Conservation (phyloP, 352 stramenopile species). For the Phytophthora sp. region DNA sequence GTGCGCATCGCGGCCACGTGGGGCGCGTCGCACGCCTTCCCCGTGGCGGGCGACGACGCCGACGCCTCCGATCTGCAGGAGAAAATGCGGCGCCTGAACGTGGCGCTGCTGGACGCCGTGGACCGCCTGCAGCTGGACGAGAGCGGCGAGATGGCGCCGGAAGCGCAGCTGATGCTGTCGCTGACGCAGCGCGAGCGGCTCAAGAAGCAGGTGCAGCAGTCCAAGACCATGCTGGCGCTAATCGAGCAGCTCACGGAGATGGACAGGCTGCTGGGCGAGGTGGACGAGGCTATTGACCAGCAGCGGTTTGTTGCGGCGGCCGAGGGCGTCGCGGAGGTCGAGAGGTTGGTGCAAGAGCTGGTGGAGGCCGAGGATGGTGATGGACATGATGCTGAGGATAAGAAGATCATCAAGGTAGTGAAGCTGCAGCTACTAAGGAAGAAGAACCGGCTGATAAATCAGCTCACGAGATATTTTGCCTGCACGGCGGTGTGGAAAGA, state of each 20-base stretch:
- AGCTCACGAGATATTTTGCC: slow-evolving; percentile 54
- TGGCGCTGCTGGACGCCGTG: slow-evolving; percentile 52
- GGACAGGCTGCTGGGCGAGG: slow-evolving; percentile 52
- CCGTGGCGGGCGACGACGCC: slow-evolving; percentile 1
- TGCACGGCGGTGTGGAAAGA: slow-evolving; percentile 50
- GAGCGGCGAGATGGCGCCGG: slow-evolving; percentile 30
- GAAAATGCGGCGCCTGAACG: slow-evolving; percentile 49
- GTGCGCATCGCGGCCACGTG: slow-evolving; percentile 64
- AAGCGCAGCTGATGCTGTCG: slow-evolving; percentile 54
- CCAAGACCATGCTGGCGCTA: slow-evolving; percentile 59
- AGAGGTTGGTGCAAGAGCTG: slow-evolving; percentile 44
- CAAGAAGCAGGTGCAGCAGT: slow-evolving; percentile 67
- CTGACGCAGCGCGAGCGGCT: slow-evolving; percentile 66
- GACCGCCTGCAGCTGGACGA: slow-evolving; percentile 56
- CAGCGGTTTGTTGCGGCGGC: slow-evolving; percentile 55
- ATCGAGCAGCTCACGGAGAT: slow-evolving; percentile 76
- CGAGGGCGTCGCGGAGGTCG: slow-evolving; percentile 40
- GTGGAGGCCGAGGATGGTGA: slow-evolving; percentile 5
- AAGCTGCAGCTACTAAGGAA: slow-evolving; percentile 57
- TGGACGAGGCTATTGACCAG: slow-evolving; percentile 54
- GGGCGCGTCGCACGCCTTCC: slow-evolving; percentile 26
- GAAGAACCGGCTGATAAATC: slow-evolving; percentile 55
- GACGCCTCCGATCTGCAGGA: slow-evolving; percentile 55
- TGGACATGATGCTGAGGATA: slow-evolving; percentile 7
- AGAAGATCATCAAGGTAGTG: slow-evolving; percentile 48